A percentile compares a stretch with the other conserved stretches of the same genome.
Conservation (phyloP, 352 stramenopile genomes). For the Phytophthora pistaciae region DNA sequence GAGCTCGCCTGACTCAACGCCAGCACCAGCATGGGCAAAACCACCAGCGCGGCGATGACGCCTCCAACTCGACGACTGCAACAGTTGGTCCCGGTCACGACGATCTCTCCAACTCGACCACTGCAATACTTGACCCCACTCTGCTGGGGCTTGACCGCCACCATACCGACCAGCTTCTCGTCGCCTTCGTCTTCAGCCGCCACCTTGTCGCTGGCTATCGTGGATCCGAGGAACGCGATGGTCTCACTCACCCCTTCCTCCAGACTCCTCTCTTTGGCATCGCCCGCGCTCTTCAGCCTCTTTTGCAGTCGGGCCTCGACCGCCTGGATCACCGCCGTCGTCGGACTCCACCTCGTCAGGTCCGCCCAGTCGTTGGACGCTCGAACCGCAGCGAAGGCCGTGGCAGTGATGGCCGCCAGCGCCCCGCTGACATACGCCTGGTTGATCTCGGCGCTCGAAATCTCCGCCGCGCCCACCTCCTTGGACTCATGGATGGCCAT, state of each 20-base stretch:
- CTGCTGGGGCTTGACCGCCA: not conserved
- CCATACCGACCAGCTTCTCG: not conserved
- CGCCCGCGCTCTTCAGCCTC: not conserved
- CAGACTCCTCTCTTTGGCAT: not conserved
- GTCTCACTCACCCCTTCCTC: not conserved
- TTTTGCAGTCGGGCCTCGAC: not conserved
- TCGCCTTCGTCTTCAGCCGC: not conserved
- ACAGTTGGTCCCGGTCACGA: not conserved
- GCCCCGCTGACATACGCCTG: not conserved
- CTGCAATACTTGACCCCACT: not conserved
- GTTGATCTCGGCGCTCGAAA: not conserved
- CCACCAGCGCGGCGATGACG: conserved; percentile 8
- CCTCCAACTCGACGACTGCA: not conserved
- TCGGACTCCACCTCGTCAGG: not conserved
- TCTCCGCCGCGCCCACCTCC: not conserved
- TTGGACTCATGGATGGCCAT: not conserved
- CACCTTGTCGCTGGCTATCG: not conserved
- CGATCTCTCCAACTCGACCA: not conserved
- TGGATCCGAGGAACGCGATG: not conserved
- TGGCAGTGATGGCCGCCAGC: not conserved
- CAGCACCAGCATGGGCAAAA: conserved; percentile 21
- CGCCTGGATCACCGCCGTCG: not conserved
- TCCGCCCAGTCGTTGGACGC: not conserved
- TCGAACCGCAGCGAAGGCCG: not conserved
- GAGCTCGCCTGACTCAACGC: conserved; percentile 24